These are phyloP conservation scores for Cymbopogon citratus DNA, from an alignment of 176 grass and related monocot species.

Conservation along the genomic window DNA sequence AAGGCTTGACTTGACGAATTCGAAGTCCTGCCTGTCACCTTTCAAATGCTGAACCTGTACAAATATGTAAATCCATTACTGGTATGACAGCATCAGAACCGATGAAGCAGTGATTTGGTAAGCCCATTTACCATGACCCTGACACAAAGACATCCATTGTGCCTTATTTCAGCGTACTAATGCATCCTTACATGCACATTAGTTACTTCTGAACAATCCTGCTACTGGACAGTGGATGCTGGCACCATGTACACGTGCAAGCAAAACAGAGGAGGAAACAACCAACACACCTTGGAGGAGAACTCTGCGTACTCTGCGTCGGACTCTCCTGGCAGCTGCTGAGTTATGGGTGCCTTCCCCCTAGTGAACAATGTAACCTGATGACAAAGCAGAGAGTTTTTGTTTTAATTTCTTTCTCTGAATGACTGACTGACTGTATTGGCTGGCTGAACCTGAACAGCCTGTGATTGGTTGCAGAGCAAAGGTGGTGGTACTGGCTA, in stretches of 20 bases:
- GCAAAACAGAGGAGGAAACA: slow-evolving; percentile 5
- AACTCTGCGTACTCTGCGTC: slow-evolving; percentile 78
- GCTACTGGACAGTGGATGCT: neutral
- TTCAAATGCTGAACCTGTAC: slow-evolving; percentile 84
- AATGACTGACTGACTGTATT: neutral
- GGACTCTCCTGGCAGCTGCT: slow-evolving; percentile 86
- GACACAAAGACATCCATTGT: neutral
- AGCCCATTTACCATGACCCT: neutral
- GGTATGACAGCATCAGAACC: neutral
- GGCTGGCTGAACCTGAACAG: no score
- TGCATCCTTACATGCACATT: neutral
- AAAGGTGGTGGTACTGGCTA: no score
- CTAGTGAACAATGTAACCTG: slow-evolving; percentile 98
- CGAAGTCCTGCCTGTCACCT: slow-evolving; percentile 85
- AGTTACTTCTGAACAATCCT: neutral
- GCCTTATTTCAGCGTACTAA: neutral
- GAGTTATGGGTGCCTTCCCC: slow-evolving; percentile 82
- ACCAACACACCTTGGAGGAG: slow-evolving; percentile 53
- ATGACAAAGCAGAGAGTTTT: neutral
- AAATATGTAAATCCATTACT: neutral
- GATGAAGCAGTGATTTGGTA: neutral
- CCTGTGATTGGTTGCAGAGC: no score
- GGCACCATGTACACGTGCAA: neutral
- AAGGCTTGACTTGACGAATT: slow-evolving; percentile 88
- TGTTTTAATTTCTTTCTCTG: neutral